phyloP scores from a whole-genome alignment of 1,284 basidiomycete species.

The Rugosomyces carneus region DNA sequence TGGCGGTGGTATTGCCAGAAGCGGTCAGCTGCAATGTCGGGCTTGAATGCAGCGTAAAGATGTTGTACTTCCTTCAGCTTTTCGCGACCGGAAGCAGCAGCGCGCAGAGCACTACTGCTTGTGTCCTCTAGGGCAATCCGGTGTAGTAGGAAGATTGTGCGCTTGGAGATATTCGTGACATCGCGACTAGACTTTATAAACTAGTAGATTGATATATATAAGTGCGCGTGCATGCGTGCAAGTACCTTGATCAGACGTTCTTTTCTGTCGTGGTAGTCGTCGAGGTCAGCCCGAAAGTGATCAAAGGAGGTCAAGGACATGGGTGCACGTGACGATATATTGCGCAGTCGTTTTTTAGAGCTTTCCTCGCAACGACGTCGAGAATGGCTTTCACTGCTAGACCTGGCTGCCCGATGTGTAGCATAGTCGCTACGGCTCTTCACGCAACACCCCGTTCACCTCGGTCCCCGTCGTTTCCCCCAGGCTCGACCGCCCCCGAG shows the following conservation, averaged over 20 bases:
- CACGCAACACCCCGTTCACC: slow-evolving; percentile 39
- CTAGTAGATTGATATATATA: slow-evolving; percentile 4
- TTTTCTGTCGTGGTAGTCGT: slow-evolving; percentile 67
- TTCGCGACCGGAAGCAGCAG: slow-evolving; percentile 51
- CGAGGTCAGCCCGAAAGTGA: slow-evolving; percentile 62
- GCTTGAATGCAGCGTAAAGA: slow-evolving; percentile 58
- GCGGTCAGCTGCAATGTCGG: slow-evolving; percentile 61
- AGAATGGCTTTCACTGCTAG: slow-evolving; percentile 52
- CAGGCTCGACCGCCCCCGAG: slow-evolving; percentile 44
- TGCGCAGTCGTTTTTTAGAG: slow-evolving; percentile 1
- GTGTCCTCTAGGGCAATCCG: slow-evolving; percentile 57
- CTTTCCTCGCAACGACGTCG: too few relatives aligned
- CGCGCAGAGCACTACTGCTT: slow-evolving; percentile 33
- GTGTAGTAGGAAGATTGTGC: slow-evolving; percentile 91
- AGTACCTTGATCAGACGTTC: slow-evolving; percentile 82
- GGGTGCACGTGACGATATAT: slow-evolving; percentile 13
- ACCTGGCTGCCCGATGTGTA: slow-evolving; percentile 68
- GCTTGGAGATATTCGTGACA: slow-evolving; percentile 90
- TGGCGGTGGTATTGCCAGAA: slow-evolving; percentile 81
- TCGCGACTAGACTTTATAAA: slow-evolving; percentile 65
- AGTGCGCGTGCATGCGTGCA: slow-evolving; percentile 3
- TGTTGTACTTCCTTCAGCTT: slow-evolving; percentile 70
- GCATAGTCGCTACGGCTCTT: slow-evolving; percentile 55
- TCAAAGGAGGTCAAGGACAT: slow-evolving; percentile 36
- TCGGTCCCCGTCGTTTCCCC: slow-evolving; percentile 37